Evolutionary conservation across 75 land plant genomes (phyloP).

Genomic region (Pseudotsuga menziesii): DNA sequence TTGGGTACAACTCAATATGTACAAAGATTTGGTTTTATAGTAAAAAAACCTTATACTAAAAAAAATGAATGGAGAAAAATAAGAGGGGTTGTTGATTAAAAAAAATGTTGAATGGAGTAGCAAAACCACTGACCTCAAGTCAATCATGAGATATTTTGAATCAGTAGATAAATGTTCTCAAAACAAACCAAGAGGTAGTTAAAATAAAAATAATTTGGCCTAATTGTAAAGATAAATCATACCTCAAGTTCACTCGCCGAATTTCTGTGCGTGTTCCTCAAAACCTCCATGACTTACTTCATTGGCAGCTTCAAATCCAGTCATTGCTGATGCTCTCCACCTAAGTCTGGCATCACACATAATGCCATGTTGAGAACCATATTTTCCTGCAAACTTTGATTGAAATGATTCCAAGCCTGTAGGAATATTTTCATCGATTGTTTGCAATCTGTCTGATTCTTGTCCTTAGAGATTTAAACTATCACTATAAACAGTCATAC

Average conservation of each 20-base stretch:
- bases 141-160: too few species aligned
- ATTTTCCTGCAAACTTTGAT: conserved; percentile 23
- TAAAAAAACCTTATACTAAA: too few species aligned
- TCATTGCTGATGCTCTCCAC: conserved; percentile 76
- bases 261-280: conserved; percentile 87
- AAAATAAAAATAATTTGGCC: neutral
- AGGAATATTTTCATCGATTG: conserved; percentile 39
- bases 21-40: too few species aligned
- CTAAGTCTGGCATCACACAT: conserved; percentile 55
- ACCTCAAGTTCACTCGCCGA: conserved; percentile 98
- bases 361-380: conserved; percentile 36
- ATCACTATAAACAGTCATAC: conserved; percentile 46
- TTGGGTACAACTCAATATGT: too few species aligned
- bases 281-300: conserved; percentile 93
- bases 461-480: conserved; percentile 51
- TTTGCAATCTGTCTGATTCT: conserved; percentile 56
- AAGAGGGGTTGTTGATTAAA: too few species aligned
- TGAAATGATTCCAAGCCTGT: conserved; percentile 51
- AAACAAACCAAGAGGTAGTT: neutral
- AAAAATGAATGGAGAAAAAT: too few species aligned
- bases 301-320: conserved; percentile 96
- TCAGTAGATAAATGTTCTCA: too few species aligned
- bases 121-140: too few species aligned
- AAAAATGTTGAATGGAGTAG: too few species aligned
- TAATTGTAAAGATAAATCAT: neutral